Conservation (phyloP, 2,329 filamentous ascomycete species). For the Phialophora verrucosa region DNA sequence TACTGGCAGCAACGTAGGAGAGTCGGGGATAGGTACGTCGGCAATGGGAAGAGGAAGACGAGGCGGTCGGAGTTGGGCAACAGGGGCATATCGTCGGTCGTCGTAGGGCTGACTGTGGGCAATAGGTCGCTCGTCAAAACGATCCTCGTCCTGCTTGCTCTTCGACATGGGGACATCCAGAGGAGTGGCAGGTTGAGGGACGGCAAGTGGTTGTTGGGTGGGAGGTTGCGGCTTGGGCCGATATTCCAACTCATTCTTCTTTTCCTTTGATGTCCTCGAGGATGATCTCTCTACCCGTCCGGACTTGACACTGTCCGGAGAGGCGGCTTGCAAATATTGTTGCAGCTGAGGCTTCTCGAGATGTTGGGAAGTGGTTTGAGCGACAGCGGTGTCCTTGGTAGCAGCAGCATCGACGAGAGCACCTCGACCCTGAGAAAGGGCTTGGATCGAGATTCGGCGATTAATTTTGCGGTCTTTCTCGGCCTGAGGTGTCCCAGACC, state of each 20-base stretch:
- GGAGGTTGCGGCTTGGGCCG: conserved; percentile 27
- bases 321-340: conserved; percentile 50
- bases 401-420: conserved; percentile 52
- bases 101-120: conserved; percentile 27
- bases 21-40: conserved; percentile 89
- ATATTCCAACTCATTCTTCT: conserved; percentile 29
- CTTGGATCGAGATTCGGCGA: conserved; percentile 50
- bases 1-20: conserved; percentile 79
- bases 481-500: conserved; percentile 33
- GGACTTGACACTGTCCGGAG: conserved; percentile 41
- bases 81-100: conserved; percentile 34
- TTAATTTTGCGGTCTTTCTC: conserved; percentile 47
- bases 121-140: conserved; percentile 31
- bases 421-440: conserved; percentile 48
- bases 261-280: conserved; percentile 31
- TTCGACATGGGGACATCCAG: conserved; percentile 41
- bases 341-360: conserved; percentile 45
- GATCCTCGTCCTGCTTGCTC: conserved; percentile 37
- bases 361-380: conserved; percentile 46
- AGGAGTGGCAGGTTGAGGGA: conserved; percentile 33
- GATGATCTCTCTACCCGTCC: conserved; percentile 33
- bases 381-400: conserved; percentile 51
- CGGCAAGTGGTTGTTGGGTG: conserved; percentile 18
- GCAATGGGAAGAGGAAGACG: conserved; percentile 91
- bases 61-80: conserved; percentile 63